phyloP scores from a whole-genome alignment of 257 asterid genomes.

The Rubia yunnanensis region DNA sequence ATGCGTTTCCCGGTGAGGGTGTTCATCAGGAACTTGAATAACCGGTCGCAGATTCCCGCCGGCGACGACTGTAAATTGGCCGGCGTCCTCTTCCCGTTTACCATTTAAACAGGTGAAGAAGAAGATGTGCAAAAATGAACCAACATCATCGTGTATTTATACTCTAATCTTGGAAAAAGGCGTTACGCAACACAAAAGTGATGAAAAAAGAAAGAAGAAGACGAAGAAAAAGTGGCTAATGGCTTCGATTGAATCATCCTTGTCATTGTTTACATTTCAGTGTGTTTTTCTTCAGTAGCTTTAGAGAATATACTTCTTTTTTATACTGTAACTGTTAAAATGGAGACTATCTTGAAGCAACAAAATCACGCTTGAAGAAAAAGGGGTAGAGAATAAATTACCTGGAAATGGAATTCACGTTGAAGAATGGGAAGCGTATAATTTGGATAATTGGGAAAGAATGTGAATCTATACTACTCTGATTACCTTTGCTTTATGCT shows the following conservation, averaged over 20 bases:
- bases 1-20: constrained; percentile 4
- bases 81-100: constrained; percentile 29
- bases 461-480: background rate
- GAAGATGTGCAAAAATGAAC: background rate
- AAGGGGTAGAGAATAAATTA: background rate
- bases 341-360: background rate
- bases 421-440: background rate
- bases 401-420: background rate
- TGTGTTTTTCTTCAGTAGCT: background rate
- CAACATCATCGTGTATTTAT: background rate
- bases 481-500: background rate
- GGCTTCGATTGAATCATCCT: background rate
- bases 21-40: constrained; percentile 31
- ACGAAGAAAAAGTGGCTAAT: background rate
- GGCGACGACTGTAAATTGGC: constrained; percentile 14
- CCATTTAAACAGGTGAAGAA: background rate
- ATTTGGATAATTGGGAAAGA: background rate
- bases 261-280: background rate
- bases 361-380: background rate
- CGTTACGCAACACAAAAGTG: constrained; percentile 10
- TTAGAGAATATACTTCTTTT: background rate
- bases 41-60: constrained; percentile 26
- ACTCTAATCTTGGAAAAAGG: constrained; percentile 8
- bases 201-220: background rate
- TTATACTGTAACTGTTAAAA: background rate